These are phyloP conservation scores for Penicillium canescens DNA, from an alignment of 495 filamentous ascomycete species.

Conservation along the genomic window DNA sequence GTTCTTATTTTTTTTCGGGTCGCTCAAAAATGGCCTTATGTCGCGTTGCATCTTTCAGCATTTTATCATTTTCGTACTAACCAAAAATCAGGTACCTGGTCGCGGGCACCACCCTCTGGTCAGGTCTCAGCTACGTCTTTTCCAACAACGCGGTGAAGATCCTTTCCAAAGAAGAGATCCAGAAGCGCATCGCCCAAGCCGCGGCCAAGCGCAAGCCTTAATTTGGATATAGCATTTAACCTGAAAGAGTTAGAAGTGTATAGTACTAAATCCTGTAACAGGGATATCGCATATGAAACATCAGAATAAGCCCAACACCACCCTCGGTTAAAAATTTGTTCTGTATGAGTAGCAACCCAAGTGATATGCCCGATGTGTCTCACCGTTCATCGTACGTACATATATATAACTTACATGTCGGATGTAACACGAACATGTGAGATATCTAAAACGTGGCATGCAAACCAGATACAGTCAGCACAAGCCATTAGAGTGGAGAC, in stretches of 20 bases:
- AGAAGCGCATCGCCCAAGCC: constrained; percentile 39
- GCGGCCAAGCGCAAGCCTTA: constrained; percentile 27
- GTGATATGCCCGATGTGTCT: too few species aligned
- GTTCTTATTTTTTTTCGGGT: constrained; percentile 21
- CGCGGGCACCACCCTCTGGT: constrained; percentile 80
- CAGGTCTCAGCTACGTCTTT: constrained; percentile 78
- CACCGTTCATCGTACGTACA: too few species aligned
- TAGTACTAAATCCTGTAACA: not conserved
- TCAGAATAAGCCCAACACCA: not conserved
- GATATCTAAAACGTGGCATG: too few species aligned
- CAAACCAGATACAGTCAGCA: too few species aligned
- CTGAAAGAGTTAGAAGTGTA: not conserved
- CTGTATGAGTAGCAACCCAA: too few species aligned
- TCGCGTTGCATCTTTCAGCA: not conserved
- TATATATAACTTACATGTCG: too few species aligned
- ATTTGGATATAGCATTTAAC: not conserved
- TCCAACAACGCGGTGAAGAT: constrained; percentile 82
- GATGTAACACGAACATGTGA: too few species aligned
- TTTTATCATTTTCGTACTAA: constrained; percentile 1
- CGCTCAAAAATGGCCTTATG: not conserved
- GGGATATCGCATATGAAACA: not conserved
- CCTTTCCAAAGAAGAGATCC: constrained; percentile 53
- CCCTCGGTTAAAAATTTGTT: too few species aligned
- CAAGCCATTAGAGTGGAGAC: too few species aligned
- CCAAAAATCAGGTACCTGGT: constrained; percentile 58